Evolutionary conservation across 108 stramenopile species (phyloP), one percentile per base, ranked within the genome.

Genomic region (Nannochloropsis gaditana): DNA sequence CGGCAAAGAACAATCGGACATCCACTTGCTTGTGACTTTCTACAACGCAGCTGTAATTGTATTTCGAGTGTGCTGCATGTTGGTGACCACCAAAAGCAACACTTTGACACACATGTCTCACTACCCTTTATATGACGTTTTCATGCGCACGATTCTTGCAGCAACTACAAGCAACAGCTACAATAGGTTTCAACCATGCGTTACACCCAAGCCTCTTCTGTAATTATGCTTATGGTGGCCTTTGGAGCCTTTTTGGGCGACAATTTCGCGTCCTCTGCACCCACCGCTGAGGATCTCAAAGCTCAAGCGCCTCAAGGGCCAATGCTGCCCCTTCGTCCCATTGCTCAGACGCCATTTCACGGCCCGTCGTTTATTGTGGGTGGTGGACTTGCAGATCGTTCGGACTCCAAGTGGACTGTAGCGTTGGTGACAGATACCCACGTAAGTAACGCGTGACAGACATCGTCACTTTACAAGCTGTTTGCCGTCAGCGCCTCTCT

Each of bases 301-400:
- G 59, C 15, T 1, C 4, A 73, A n/a, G 19, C 15, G 59, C 59
- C 59, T 6, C 59, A n/a, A 4, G 59, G 59, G 19, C 59, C 59
- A 15, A n/a, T 73, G 59, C 59, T 73, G 59, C 59, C 59, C 59
- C 59, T 73, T n/a, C 59, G 59, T 6, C 59, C 59, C 59, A 73
- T 73, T 8, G 4, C 59, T 6, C 59, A 73, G n/a, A n/a, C n/a
- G 19, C 59, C 59, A 15, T 73, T 73, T n/a, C 15, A 73, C 59
- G 59, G 2, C 59, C 59, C 59, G 59, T 73, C 59, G 19, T 73
- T 73, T n/a, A 73, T 73, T n/a, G 59, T 73, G 59, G 59, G 59
- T 73, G 59, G 59, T 4, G 59, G n/a, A 73, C 59, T 73, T 6
- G 59, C 59, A 73, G 59, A 73, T n/a, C 15, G 59, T 6, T n/a